These are phyloP conservation scores for Collybia nuda DNA, from an alignment of 768 basidiomycete species.

Conservation along the genomic window DNA sequence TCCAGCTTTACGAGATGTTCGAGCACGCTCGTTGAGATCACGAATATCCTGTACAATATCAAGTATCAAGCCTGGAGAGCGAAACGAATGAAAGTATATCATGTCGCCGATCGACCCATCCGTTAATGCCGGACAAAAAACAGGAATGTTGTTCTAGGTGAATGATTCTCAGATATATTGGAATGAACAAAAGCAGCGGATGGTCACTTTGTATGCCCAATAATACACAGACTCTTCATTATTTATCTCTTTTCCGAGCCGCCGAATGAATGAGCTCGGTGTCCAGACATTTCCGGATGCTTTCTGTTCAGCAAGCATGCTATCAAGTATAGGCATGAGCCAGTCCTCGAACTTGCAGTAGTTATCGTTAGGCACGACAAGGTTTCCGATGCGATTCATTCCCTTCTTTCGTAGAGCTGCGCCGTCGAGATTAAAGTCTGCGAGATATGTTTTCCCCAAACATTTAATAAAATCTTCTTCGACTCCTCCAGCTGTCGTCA, in stretches of 20 bases:
- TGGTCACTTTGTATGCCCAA: conserved; percentile 96
- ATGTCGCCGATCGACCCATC: conserved; percentile 99
- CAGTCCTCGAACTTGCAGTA: conserved; percentile 99
- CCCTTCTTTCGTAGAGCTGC: conserved; percentile 83
- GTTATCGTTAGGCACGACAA: conserved; percentile 96
- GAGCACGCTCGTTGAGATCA: conserved; percentile 82
- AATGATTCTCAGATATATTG: conserved; percentile 12
- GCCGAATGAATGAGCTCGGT: conserved; percentile 89
- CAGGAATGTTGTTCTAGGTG: conserved; percentile 91
- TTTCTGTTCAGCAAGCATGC: conserved; percentile 88
- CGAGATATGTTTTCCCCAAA: conserved; percentile 93
- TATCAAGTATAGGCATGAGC: conserved; percentile 92
- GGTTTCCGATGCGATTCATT: conserved; percentile 97
- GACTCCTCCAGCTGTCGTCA: conserved; percentile 97
- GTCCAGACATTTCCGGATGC: conserved; percentile 73
- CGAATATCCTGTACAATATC: conserved; percentile 97
- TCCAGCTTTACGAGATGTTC: conserved; percentile 89
- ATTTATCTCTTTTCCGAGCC: conserved; percentile 96
- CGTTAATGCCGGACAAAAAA: conserved; percentile 97
- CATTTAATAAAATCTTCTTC: conserved; percentile 99
- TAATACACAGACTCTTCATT: conserved; percentile 98
- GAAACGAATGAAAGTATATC: conserved; percentile 98
- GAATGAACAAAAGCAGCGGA: conserved; percentile 13
- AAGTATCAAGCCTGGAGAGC: conserved; percentile 76
- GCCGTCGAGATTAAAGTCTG: conserved; percentile 91